Evolutionary conservation across 768 basidiomycete genomes (phyloP).

Genomic region (Royoungia palumana): DNA sequence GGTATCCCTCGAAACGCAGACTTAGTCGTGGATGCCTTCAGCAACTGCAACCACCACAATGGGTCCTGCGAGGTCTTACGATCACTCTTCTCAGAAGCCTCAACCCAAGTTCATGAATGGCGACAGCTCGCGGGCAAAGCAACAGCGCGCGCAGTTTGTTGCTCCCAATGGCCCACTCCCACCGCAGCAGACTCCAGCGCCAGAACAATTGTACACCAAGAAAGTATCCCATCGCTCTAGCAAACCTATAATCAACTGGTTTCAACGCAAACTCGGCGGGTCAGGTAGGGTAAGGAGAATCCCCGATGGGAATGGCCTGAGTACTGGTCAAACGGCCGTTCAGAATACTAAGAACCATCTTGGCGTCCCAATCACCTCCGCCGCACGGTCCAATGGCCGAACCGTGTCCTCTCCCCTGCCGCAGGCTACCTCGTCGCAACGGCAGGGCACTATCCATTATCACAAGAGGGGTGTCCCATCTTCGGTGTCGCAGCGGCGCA

Average conservation of each 20-base stretch:
- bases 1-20: background rate
- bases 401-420: constrained; percentile 30
- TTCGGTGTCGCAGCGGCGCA: constrained; percentile 43
- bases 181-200: constrained; percentile 23
- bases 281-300: constrained; percentile 56
- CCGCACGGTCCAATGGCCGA: constrained; percentile 26
- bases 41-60: constrained; percentile 10
- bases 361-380: constrained; percentile 2
- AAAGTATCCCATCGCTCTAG: constrained; percentile 67
- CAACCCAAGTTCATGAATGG: constrained; percentile 11
- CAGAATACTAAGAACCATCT: constrained; percentile 17
- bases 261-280: constrained; percentile 81
- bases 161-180: constrained; percentile 18
- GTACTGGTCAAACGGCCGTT: constrained; percentile 8
- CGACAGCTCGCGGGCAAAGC: constrained; percentile 11
- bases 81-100: constrained; percentile 10
- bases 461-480: constrained; percentile 22
- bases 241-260: constrained; percentile 88
- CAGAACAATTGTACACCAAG: constrained; percentile 45
- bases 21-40: constrained; percentile 15
- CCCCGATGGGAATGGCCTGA: constrained; percentile 30
- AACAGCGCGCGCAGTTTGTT: constrained; percentile 13
- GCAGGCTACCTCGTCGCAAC: constrained; percentile 22
- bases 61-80: constrained; percentile 13
- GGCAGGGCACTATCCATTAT: constrained; percentile 18